A percentile compares a stretch with the other conserved stretches of the same genome.
These are phyloP conservation scores for Pichia sp. DNA, from an alignment of 1,139 yeast genomes.

Conservation along the genomic window DNA sequence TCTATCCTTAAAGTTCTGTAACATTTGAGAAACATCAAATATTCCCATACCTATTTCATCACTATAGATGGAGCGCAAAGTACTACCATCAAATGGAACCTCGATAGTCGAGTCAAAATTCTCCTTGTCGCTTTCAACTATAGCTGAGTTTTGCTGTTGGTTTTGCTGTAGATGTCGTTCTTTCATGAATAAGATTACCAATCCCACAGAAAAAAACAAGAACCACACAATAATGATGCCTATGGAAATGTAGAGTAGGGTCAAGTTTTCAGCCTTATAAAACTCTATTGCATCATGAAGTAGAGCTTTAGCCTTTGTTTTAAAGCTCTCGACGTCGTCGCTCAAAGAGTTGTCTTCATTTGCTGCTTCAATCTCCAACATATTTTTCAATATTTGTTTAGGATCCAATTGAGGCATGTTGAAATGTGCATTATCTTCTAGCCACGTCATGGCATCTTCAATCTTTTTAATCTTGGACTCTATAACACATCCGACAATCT, in stretches of 20 bases:
- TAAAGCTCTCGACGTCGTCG: constrained; percentile 22
- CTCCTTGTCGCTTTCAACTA: background rate
- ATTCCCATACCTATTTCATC: background rate
- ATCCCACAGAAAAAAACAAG: constrained; percentile 42
- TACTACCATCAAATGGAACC: constrained; percentile 11
- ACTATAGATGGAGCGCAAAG: background rate
- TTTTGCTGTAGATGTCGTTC: constrained; percentile 8
- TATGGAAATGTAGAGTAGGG: constrained; percentile 46
- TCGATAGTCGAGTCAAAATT: background rate
- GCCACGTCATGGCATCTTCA: constrained; percentile 76
- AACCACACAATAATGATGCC: constrained; percentile 47
- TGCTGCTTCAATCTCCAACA: constrained; percentile 12
- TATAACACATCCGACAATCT: constrained; percentile 73
- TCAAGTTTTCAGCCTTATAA: constrained; percentile 37
- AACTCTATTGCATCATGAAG: constrained; percentile 30
- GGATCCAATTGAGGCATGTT: constrained; percentile 51
- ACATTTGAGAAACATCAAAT: constrained; percentile 1
- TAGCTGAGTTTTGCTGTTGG: background rate
- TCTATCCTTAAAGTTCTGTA: constrained; percentile 13
- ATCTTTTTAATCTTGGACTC: constrained; percentile 65
- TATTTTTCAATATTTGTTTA: constrained; percentile 26
- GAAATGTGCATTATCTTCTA: constrained; percentile 59
- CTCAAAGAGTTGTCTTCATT: constrained; percentile 13
- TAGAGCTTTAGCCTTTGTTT: constrained; percentile 30
- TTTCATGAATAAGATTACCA: constrained; percentile 24